Evolutionary conservation across 805 yeast genomes (phyloP), one percentile per base, ranked within the genome.

Genomic region (Nakazawaea ernobii): DNA sequence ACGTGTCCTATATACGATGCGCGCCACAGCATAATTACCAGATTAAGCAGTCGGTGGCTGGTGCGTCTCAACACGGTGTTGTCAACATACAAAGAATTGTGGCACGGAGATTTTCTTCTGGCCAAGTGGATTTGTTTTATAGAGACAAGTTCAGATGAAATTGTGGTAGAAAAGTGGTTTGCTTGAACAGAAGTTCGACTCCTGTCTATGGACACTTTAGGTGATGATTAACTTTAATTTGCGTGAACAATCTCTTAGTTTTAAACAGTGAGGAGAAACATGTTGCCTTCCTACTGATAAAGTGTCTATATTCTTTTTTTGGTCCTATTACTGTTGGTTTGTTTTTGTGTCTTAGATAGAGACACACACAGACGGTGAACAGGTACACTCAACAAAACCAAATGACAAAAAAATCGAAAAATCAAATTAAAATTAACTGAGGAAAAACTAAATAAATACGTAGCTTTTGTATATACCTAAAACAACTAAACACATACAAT

Each of bases 211-310:
- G 24, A 24, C 41, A 15, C 28, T 39, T 46, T 32, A 48, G 11
- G 45, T 55, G 59, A 55, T 55, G 59, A 55, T 51, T 49, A 33
- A 51, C 49, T 43, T 39, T 41, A 53, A 49, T 49, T 52, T 52
- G 59, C 41, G 50, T 55, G 59, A 55, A 55, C 59, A 55, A 55
- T 55, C 59, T 55, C 59, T 53, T 54, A 55, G 59, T 51, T 15
- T 35, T 30, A 39, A 26, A 46, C 56, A 15, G 44, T 52, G 55
- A 52, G 58, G 56, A 53, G 51, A 53, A 53, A 39, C 46, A 36
- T 51, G 56, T 52, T 55, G 58, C 58, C 58, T 55, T 55, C 58
- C 58, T 55, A 53, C 58, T 55, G 58, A 55, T 42, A 49, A 40
- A 35, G 28, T 41, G 17, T 36, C 33, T 27, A 17, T 33, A 20